phyloP scores from a whole-genome alignment of 139 green algal species.

The Coelastrella sp. region DNA sequence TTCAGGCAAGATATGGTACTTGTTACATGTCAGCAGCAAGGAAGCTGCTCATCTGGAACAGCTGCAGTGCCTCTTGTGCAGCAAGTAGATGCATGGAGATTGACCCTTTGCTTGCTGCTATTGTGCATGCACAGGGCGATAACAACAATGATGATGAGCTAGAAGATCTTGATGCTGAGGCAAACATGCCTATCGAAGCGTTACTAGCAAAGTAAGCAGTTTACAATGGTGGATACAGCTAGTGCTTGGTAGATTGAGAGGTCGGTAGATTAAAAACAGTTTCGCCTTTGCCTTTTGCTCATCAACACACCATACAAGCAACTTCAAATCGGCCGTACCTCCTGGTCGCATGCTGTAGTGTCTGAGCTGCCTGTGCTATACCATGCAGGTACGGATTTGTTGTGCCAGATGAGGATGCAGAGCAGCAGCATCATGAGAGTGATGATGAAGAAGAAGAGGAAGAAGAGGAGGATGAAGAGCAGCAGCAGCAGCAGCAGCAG shows the following conservation, averaged over 20 bases:
- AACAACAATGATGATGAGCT: constrained; percentile 66
- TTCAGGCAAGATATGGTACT: too few relatives aligned
- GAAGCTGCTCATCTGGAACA: not conserved
- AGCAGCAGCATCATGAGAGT: constrained; percentile 51
- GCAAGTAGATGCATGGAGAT: not conserved
- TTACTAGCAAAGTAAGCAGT: constrained; percentile 77
- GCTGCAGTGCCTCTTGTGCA: too few relatives aligned
- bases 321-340: too few relatives aligned
- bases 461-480: constrained; percentile 17
- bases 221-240: not conserved
- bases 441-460: constrained; percentile 44
- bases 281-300: too few relatives aligned
- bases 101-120: not conserved
- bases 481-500: constrained; percentile 24
- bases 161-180: constrained; percentile 80
- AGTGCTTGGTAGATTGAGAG: not conserved
- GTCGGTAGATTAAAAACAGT: too few relatives aligned
- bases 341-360: too few relatives aligned
- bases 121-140: constrained; percentile 32
- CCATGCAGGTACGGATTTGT: constrained; percentile 63
- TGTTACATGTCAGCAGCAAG: too few relatives aligned
- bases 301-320: too few relatives aligned
- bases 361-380: too few relatives aligned
- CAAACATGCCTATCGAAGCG: constrained; percentile 89
- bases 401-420: constrained; percentile 42